Evolutionary conservation across 1,284 basidiomycete species (phyloP).

Genomic region (Mycena citricolor): DNA sequence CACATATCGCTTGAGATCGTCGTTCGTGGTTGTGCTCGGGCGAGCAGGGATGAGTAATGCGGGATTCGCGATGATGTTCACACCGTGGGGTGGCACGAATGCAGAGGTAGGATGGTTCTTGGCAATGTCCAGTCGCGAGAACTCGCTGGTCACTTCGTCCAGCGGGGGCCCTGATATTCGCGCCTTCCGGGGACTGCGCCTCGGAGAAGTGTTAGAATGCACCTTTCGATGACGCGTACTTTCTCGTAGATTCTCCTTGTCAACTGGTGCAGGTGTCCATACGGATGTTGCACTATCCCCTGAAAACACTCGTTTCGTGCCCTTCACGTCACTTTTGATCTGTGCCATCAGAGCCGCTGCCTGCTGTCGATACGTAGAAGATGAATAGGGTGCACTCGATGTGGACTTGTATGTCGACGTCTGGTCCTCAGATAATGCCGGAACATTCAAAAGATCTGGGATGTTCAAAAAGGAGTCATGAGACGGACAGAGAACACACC

Average conservation of each 20-base stretch:
- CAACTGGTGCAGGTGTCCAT: too few relatives aligned
- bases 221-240: conserved; percentile 16
- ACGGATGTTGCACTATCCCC: conserved; percentile 46
- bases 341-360: conserved; percentile 82
- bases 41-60: conserved; percentile 37
- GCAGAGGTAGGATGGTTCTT: too few relatives aligned
- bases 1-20: conserved; percentile 83
- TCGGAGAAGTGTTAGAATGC: too few relatives aligned
- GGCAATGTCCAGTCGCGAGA: too few relatives aligned
- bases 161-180: too few relatives aligned
- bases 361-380: conserved; percentile 68
- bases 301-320: conserved; percentile 67
- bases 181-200: too few relatives aligned
- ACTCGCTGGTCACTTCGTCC: too few relatives aligned
- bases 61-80: conserved; percentile 18
- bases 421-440: too few relatives aligned
- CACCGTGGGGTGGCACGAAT: conserved; percentile 8
- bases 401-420: conserved; percentile 32
- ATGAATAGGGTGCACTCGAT: conserved; percentile 45
- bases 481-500: too few relatives aligned
- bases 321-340: conserved; percentile 74
- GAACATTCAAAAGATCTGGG: too few relatives aligned
- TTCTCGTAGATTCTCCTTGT: conserved; percentile 32
- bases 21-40: conserved; percentile 54
- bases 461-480: too few relatives aligned